Evolutionary conservation across 129 eudicot species (phyloP), one percentile per base, ranked within the genome.

Genomic region (Pulicaria dysenterica): DNA sequence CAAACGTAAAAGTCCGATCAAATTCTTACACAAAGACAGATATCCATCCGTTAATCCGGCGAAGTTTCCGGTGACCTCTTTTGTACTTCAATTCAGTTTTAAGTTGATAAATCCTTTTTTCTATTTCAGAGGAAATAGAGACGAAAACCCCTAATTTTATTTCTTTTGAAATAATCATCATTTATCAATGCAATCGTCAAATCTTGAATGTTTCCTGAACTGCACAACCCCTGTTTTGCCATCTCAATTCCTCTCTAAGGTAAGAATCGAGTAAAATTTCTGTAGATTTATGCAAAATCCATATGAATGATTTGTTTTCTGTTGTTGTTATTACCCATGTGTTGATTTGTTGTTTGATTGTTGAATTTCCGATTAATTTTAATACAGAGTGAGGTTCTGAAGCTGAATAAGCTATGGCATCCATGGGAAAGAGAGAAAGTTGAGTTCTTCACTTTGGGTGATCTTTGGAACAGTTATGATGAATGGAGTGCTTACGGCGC

Each of bases 401-500:
- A 81, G 58, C 86, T 92, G 51, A 92, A 92, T 53, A 81, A 61
- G 86, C 82, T 85, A 10, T 92, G 98, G 98, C 88, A 89, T 82
- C 98, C 98, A 41, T 92, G 91, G 90, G 98, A 87, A 31, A 83
- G 84, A 16, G 87, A 89, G 70, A 87, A 89, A 45, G 84, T 89
- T 6, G 92, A 92, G 67, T 92, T 72, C 55, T 87, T 89, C 59
- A 84, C 80, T 1, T 63, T 92, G 74, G 60, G 86, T 74, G 95
- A 92, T 83, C 83, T 92, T n/a, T 92, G 98, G 98, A 84, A 87
- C 43, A 82, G 88, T 72, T 92, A 83, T 64, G 98, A 84, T 78
- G 98, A 92, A 85, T 92, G 91, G 96, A 92, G 98, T 85, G 98
- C 92, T 43, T 92, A 89, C 54, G 98, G 98, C 24, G 96, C 95